Evolutionary conservation across 2,329 filamentous ascomycete species (phyloP).

Genomic region (Geosmithia flava): DNA sequence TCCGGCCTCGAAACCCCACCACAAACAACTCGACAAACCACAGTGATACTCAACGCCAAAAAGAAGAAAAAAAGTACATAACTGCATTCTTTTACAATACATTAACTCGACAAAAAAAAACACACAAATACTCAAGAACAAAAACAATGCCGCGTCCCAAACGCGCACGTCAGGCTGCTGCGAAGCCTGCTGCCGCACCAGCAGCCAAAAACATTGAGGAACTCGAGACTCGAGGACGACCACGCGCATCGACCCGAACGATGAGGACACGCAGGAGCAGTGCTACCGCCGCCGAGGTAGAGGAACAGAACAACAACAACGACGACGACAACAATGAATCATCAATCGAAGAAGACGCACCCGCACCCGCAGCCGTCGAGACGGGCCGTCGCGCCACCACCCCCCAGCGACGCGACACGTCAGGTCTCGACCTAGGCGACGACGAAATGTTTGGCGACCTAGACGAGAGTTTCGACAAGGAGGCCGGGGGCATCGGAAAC

Average conservation of each 20-base stretch:
- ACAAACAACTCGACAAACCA: too few relatives aligned
- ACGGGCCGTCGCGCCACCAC: slow-evolving; percentile 18
- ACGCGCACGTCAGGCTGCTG: slow-evolving; percentile 2
- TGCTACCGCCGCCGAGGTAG: too few relatives aligned
- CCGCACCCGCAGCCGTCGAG: slow-evolving; percentile 12
- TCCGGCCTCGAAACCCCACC: neutral
- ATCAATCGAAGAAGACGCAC: slow-evolving; percentile 5
- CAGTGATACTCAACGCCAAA: too few relatives aligned
- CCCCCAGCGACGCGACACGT: slow-evolving; percentile 24
- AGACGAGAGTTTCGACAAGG: slow-evolving; percentile 27
- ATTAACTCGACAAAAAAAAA: too few relatives aligned
- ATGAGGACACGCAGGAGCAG: neutral
- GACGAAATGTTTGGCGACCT: slow-evolving; percentile 31
- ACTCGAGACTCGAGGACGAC: slow-evolving; percentile 8
- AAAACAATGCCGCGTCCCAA: slow-evolving; percentile 6
- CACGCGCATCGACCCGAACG: slow-evolving; percentile 4
- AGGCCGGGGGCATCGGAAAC: neutral
- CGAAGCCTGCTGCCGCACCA: neutral
- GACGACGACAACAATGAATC: slow-evolving; percentile 2
- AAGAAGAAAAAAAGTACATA: too few relatives aligned
- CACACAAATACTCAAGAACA: neutral
- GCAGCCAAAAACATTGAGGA: neutral
- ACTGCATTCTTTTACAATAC: too few relatives aligned
- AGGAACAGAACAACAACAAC: too few relatives aligned
- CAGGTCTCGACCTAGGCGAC: slow-evolving; percentile 35